Percentiles rank a stretch among this genome's conserved stretches.
These are phyloP conservation scores for Aegilops tauschii DNA, from an alignment of 176 grass and related monocot species.

Conservation along the genomic window DNA sequence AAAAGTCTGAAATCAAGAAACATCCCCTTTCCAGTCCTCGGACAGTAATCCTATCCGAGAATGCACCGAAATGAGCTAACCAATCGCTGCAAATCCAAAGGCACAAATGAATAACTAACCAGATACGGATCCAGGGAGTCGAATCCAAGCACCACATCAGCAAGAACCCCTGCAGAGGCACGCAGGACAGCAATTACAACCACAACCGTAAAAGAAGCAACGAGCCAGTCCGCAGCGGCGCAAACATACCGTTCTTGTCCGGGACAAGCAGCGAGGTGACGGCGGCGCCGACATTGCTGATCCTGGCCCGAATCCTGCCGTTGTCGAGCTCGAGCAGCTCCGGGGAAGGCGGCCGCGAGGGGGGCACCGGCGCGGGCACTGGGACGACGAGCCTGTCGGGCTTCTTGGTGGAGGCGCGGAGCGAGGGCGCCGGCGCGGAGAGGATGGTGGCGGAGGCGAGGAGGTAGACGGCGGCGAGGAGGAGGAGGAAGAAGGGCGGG, in stretches of 20 bases:
- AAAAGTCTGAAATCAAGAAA: constrained; percentile 17
- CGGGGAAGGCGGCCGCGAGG: constrained; percentile 11
- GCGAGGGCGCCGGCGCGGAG: constrained; percentile 34
- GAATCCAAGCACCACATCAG: constrained; percentile 95
- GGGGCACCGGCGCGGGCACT: neutral
- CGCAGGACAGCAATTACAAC: neutral
- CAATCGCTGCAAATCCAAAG: neutral
- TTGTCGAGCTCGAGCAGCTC: constrained; percentile 68
- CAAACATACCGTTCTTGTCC: constrained; percentile 57
- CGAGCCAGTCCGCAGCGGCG: neutral
- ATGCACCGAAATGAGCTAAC: neutral
- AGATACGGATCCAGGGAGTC: constrained; percentile 75
- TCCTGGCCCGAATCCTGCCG: constrained; percentile 52
- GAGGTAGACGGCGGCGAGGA: constrained; percentile 55
- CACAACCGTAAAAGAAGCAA: neutral
- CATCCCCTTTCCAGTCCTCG: neutral
- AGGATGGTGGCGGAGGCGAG: constrained; percentile 56
- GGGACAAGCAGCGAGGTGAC: constrained; percentile 78
- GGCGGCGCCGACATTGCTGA: constrained; percentile 78
- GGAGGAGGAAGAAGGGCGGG: constrained; percentile 55
- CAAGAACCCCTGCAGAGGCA: constrained; percentile 49
- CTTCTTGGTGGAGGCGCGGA: constrained; percentile 4
- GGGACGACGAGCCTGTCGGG: constrained; percentile 19
- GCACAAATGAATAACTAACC: constrained; percentile 36
- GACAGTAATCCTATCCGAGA: neutral